Conservation (phyloP, 2,329 filamentous ascomycete genomes). For the Aspergillus sp. region DNA sequence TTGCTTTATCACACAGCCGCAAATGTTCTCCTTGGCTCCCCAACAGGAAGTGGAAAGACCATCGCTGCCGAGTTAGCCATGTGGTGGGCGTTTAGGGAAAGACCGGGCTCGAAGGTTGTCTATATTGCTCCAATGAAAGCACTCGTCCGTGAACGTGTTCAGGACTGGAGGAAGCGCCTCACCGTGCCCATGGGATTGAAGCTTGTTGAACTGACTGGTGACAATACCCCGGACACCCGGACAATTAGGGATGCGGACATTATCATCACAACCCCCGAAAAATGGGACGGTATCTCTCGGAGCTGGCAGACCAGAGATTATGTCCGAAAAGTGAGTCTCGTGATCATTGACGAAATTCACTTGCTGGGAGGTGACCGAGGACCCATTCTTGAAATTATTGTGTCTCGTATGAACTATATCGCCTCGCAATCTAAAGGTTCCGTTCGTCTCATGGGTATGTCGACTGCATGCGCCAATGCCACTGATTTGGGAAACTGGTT, state of each 20-base stretch:
- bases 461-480: constrained; percentile 93
- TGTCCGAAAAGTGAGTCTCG: constrained; percentile 85
- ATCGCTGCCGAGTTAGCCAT: constrained; percentile 92
- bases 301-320: constrained; percentile 98
- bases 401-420: constrained; percentile 92
- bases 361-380: constrained; percentile 92
- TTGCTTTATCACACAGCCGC: constrained; percentile 85
- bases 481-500: constrained; percentile 93
- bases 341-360: constrained; percentile 98
- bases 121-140: constrained; percentile 99
- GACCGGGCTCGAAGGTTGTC: constrained; percentile 91
- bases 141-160: constrained; percentile 87
- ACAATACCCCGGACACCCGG: constrained; percentile 94
- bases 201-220: constrained; percentile 89
- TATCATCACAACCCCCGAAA: constrained; percentile 98
- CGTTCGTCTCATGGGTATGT: constrained; percentile 94
- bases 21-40: constrained; percentile 90
- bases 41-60: constrained; percentile 95
- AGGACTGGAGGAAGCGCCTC: constrained; percentile 83
- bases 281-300: constrained; percentile 98
- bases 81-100: constrained; percentile 98
- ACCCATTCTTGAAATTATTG: constrained; percentile 97
- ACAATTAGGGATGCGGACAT: constrained; percentile 95
- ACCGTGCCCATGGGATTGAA: constrained; percentile 76
- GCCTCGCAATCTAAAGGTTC: constrained; percentile 84